A percentile compares a stretch with the other conserved stretches of the same genome.
Conservation (phyloP, 768 basidiomycete species). For the Erythrobasidium yunnanense region DNA sequence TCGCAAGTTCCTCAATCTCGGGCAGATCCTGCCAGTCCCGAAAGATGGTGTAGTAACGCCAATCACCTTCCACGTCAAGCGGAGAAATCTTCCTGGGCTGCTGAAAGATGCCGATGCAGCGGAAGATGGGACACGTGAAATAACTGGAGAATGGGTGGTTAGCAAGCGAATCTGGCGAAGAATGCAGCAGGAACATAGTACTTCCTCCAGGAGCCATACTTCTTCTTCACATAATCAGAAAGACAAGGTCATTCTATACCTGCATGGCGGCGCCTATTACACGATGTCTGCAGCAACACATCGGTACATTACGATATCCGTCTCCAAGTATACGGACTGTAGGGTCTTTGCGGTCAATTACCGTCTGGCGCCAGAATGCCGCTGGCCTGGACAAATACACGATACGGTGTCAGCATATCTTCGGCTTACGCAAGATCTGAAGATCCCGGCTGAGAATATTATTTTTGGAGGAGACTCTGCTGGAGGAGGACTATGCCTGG, state of each 20-base stretch:
- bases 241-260: slow-evolving; percentile 25
- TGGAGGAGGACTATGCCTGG: slow-evolving; percentile 76
- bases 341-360: slow-evolving; percentile 91
- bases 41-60: slow-evolving; percentile 83
- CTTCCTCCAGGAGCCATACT: background rate
- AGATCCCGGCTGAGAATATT: slow-evolving; percentile 83
- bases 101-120: slow-evolving; percentile 59
- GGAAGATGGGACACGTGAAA: slow-evolving; percentile 67
- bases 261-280: slow-evolving; percentile 69
- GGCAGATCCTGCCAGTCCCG: slow-evolving; percentile 72
- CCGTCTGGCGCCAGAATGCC: slow-evolving; percentile 86
- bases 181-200: slow-evolving; percentile 49
- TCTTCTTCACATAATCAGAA: background rate
- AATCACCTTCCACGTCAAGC: slow-evolving; percentile 73
- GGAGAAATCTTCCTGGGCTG: slow-evolving; percentile 64
- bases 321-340: slow-evolving; percentile 77
- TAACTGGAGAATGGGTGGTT: slow-evolving; percentile 95
- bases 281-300: slow-evolving; percentile 82
- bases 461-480: slow-evolving; percentile 81
- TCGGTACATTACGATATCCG: slow-evolving; percentile 74
- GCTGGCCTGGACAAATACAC: slow-evolving; percentile 77
- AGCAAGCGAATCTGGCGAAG: slow-evolving; percentile 79
- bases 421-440: slow-evolving; percentile 71
- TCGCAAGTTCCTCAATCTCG: slow-evolving; percentile 61
- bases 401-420: slow-evolving; percentile 82